Evolutionary conservation across 2,329 filamentous ascomycete species (phyloP).

Genomic region (Trichophyton rubrum): DNA sequence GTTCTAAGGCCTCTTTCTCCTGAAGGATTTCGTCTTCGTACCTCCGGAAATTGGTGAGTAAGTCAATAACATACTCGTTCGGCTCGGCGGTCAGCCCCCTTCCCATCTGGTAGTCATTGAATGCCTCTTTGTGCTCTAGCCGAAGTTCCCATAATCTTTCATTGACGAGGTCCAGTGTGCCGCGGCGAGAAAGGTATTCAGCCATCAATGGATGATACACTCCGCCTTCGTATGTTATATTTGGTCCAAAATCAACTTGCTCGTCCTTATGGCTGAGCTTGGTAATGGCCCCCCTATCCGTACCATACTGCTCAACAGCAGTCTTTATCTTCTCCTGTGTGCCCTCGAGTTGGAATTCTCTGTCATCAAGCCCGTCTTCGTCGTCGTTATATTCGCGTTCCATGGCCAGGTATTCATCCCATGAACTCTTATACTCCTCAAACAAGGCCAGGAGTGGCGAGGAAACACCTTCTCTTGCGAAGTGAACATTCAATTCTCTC

Average conservation of each 20-base stretch:
- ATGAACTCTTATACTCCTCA: constrained; percentile 15
- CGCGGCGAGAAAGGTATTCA: constrained; percentile 6
- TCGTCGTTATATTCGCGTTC: constrained; percentile 18
- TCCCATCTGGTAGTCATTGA: constrained; percentile 4
- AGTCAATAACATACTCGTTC: constrained; percentile 11
- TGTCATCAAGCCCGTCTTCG: constrained; percentile 19
- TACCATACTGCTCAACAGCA: constrained; percentile 1
- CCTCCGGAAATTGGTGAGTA: constrained; percentile 17
- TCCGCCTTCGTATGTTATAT: not conserved
- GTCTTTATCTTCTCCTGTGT: constrained; percentile 14
- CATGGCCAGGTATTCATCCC: constrained; percentile 16
- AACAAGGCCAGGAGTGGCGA: constrained; percentile 11
- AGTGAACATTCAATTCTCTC: constrained; percentile 16
- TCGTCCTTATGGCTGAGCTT: not conserved
- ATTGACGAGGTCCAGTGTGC: constrained; percentile 1
- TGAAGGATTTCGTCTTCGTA: constrained; percentile 14
- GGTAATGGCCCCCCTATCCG: not conserved
- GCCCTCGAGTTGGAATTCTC: constrained; percentile 18
- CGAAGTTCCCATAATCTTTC: constrained; percentile 8
- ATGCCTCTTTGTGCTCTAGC: constrained; percentile 4
- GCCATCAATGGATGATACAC: constrained; percentile 6
- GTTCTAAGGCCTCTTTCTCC: constrained; percentile 15
- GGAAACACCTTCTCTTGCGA: not conserved
- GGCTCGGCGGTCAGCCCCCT: not conserved
- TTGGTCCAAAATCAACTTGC: not conserved